Evolutionary conservation across 495 filamentous ascomycete genomes (phyloP).

Genomic region (Aspergillus olivimuriae): DNA sequence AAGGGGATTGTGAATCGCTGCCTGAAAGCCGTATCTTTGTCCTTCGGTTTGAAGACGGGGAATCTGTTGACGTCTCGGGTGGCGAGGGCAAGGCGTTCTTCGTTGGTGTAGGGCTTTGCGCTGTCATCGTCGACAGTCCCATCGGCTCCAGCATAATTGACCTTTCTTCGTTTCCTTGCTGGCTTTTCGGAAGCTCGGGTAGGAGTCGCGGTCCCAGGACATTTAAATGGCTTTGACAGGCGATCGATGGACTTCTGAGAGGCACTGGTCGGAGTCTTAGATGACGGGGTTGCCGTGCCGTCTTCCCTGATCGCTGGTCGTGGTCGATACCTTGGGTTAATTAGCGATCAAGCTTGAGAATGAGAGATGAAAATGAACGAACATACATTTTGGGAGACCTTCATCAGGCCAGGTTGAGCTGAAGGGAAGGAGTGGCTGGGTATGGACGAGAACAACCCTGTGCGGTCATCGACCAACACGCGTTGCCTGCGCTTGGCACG

Average conservation of each 20-base stretch:
- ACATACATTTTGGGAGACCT: too few species aligned
- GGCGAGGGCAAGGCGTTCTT: slow-evolving; percentile 77
- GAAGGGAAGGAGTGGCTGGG: too few species aligned
- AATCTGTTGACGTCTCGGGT: slow-evolving; percentile 87
- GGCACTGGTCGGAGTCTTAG: slow-evolving; percentile 25
- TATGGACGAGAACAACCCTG: too few species aligned
- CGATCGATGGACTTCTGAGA: slow-evolving; percentile 56
- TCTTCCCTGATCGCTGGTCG: slow-evolving; percentile 23
- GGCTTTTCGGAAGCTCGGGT: slow-evolving; percentile 74
- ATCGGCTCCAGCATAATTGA: slow-evolving; percentile 84
- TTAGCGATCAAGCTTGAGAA: neutral
- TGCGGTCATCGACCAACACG: slow-evolving; percentile 15
- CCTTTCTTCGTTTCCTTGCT: slow-evolving; percentile 75
- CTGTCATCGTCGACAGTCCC: slow-evolving; percentile 55
- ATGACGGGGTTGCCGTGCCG: slow-evolving; percentile 33
- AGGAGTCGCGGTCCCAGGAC: slow-evolving; percentile 71
- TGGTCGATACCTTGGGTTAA: slow-evolving; percentile 37
- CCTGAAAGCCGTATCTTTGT: slow-evolving; percentile 75
- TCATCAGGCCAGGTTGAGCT: too few species aligned
- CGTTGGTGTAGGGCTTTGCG: slow-evolving; percentile 83
- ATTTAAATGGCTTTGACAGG: slow-evolving; percentile 85
- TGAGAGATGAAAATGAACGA: too few species aligned
- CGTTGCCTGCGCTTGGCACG: slow-evolving; percentile 17
- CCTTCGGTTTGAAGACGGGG: slow-evolving; percentile 82
- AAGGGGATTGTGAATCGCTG: slow-evolving; percentile 82